Base-by-base conservation (phyloP, 768 basidiomycete species). In the Leccinum ochraceum region DNA sequence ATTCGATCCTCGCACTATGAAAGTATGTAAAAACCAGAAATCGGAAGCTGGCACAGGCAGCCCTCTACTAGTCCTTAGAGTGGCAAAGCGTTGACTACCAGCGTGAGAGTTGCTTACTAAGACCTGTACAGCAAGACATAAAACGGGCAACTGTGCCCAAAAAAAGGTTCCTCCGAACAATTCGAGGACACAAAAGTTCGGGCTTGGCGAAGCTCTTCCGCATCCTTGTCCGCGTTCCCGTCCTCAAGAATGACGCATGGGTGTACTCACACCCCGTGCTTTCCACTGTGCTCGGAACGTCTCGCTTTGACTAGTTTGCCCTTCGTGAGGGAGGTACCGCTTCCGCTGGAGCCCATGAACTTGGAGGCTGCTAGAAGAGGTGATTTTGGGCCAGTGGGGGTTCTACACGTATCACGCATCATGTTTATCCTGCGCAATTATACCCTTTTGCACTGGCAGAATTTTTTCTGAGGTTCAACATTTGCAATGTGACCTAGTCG, bases 211-310 rank as follows among this genome's bases (percentile, higher is more conserved):
- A 88, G 85, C 84, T 83, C 76, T 82, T 83, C 87, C 88, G 86
- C 83, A 84, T 92, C 86, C 90, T 86, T 84, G 90, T 84, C 88
- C 92, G 92, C 92, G 92, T 94, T 92, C 90, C 90, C 89, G 90
- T 91, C 88, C 85, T 82, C 89, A 81, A 91, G 83, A 92, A 42
- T 63, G 69, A 85, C 60, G 74, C 3, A 74, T 58, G 77, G 76
- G 78, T 73, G 72, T 72, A 61, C 34, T 67, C 36, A 58, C 68
- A 72, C 64, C 67, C 71, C 66, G 77, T 77, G 52, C 74, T 65
- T 68, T 74, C 68, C 68, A 65, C 64, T 67, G 63, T 70, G 65
- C 74, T 62, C 62, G 66, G 66, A 62, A 68, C 66, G 69, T 70
- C 73, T 81, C 75, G 78, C 66, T 80, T 77, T 73, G 78, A 80